Evolutionary conservation across 176 grass and related monocot species (phyloP).

Genomic region (Hyparrhenia diplandra): DNA sequence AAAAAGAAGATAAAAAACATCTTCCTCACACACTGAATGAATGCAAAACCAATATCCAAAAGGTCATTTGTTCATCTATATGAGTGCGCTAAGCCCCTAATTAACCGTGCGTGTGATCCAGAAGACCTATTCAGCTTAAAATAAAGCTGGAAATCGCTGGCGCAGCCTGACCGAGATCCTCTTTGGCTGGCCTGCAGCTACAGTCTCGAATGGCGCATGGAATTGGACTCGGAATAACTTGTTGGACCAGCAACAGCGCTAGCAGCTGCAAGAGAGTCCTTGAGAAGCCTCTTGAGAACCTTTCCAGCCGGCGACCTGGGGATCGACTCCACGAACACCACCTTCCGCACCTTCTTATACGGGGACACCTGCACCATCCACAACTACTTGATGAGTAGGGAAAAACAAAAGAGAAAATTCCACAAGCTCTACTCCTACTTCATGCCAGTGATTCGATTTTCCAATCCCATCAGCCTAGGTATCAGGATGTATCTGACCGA

Average conservation of each 20-base stretch:
- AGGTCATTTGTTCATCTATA: neutral
- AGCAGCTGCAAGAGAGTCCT: neutral
- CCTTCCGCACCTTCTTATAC: slow-evolving; percentile 88
- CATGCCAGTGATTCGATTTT: neutral
- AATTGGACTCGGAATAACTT: neutral
- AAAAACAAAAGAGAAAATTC: neutral
- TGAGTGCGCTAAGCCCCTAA: neutral
- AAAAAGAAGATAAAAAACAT: neutral
- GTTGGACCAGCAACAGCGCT: neutral
- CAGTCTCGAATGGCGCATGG: slow-evolving; percentile 34
- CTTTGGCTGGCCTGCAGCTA: neutral
- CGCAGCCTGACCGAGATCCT: neutral
- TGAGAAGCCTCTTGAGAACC: slow-evolving; percentile 69
- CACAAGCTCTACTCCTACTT: neutral
- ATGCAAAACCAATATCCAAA: neutral
- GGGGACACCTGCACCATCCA: slow-evolving; percentile 65
- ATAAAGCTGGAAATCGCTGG: neutral
- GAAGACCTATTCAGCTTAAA: neutral
- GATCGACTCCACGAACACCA: slow-evolving; percentile 82
- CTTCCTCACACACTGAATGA: neutral
- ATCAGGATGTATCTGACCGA: neutral
- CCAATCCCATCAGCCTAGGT: neutral
- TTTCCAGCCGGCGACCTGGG: slow-evolving; percentile 82
- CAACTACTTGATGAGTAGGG: neutral
- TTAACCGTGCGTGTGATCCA: no score